phyloP scores from a whole-genome alignment of 140 eudicot species.

The Stevia rebaudiana region DNA sequence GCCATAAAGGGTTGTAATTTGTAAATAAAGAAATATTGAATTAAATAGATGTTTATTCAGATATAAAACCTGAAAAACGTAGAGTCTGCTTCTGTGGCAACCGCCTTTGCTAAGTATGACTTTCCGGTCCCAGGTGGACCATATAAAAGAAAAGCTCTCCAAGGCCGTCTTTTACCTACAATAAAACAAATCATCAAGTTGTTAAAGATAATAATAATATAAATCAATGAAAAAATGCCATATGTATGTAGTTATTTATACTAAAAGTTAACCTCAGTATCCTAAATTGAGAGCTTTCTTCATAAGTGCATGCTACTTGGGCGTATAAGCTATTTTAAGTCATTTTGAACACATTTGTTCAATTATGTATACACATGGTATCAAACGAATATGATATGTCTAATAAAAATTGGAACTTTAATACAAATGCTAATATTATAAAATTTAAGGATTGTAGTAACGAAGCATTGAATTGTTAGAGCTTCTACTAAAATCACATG shows the following conservation, averaged over 20 bases:
- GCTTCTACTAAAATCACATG: neutral
- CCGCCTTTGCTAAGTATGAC: conserved; percentile 96
- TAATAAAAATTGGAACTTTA: neutral
- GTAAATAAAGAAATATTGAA: neutral
- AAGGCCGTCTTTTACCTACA: conserved; percentile 91
- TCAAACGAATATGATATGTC: neutral
- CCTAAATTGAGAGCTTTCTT: conserved; percentile 3
- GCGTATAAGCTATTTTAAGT: neutral
- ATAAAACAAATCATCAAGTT: neutral
- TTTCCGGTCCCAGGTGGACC: conserved; percentile 99
- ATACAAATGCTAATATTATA: neutral
- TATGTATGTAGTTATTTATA: neutral
- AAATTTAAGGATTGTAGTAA: neutral
- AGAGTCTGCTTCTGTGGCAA: conserved; percentile 98
- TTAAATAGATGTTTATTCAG: neutral
- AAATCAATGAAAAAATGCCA: conserved; percentile 6
- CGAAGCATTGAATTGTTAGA: neutral
- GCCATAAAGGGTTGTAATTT: no score
- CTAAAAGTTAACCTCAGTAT: neutral
- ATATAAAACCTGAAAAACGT: conserved; percentile 75
- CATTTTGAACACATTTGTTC: neutral
- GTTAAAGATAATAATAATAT: neutral
- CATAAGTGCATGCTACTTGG: neutral
- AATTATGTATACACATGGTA: neutral
- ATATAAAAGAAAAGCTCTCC: conserved; percentile 96